phyloP scores from a whole-genome alignment of 208 protist species.

The Wallacemonas sp. region DNA sequence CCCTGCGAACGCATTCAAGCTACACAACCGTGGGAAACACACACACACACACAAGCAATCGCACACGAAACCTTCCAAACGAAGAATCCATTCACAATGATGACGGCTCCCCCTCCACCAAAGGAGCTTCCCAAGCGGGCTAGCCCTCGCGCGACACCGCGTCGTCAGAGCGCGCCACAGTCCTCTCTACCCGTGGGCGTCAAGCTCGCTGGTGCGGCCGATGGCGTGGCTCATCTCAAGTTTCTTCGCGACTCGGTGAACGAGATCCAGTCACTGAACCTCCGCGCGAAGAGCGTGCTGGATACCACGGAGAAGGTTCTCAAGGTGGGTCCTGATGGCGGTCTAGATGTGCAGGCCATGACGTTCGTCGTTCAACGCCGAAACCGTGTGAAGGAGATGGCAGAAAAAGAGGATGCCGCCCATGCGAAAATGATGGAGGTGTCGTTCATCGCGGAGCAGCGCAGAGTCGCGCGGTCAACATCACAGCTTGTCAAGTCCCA shows the following conservation, averaged over 20 bases:
- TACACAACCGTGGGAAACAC: conserved; percentile 2
- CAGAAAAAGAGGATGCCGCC: neutral
- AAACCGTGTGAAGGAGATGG: neutral
- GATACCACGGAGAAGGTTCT: neutral
- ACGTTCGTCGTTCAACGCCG: conserved; percentile 2
- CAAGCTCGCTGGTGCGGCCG: conserved; percentile 1
- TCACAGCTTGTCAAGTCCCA: neutral
- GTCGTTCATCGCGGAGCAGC: neutral
- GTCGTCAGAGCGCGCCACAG: neutral
- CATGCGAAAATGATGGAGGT: neutral
- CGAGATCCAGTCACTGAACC: conserved; percentile 8
- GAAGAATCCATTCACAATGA: neutral
- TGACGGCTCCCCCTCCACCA: conserved; percentile 1
- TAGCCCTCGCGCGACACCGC: neutral
- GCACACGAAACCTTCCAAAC: neutral
- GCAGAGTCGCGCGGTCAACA: neutral
- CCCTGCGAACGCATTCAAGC: too few species aligned
- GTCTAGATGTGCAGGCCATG: conserved; percentile 11
- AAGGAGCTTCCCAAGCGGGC: conserved; percentile 11
- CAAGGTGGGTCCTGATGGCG: conserved; percentile 5
- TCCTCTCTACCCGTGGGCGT: neutral
- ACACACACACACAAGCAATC: neutral
- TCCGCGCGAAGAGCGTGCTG: neutral
- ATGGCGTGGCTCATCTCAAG: conserved; percentile 8
- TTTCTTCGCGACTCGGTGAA: neutral